Evolutionary conservation across 257 asterid genomes (phyloP).

Genomic region (Solanum medicagineum): DNA sequence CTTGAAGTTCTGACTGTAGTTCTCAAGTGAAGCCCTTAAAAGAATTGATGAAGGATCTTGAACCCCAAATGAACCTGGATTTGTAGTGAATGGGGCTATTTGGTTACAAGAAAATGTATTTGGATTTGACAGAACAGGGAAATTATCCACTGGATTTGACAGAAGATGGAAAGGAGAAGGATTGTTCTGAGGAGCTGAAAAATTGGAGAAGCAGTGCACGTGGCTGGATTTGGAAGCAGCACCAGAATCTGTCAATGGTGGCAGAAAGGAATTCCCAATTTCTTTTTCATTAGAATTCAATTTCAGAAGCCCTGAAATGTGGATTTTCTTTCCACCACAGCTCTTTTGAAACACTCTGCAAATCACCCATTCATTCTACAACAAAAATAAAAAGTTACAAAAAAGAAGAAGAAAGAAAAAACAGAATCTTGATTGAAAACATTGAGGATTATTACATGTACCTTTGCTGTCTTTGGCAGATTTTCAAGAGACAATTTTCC

Average conservation of each 20-base stretch:
- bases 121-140: background rate
- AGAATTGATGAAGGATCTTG: constrained; percentile 16
- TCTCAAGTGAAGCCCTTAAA: constrained; percentile 14
- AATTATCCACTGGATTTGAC: constrained; percentile 4
- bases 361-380: constrained; percentile 91
- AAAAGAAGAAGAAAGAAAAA: no score
- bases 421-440: background rate
- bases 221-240: constrained; percentile 16
- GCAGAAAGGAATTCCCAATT: constrained; percentile 21
- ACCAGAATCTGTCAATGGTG: constrained; percentile 44
- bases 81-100: background rate
- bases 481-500: constrained; percentile 35
- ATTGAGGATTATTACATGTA: constrained; percentile 2
- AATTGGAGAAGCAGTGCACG: constrained; percentile 59
- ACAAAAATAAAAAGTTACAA: background rate
- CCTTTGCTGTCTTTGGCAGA: constrained; percentile 36
- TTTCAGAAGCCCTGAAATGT: constrained; percentile 46
- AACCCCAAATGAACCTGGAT: constrained; percentile 7
- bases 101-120: constrained; percentile 14
- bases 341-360: constrained; percentile 83
- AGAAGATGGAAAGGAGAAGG: background rate
- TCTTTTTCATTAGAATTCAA: constrained; percentile 15
- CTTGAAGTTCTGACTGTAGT: constrained; percentile 22
- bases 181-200: background rate
- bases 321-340: constrained; percentile 64